Evolutionary conservation across 1,139 yeast genomes (phyloP).

Genomic region (Sugiyamaella grinbergsii): DNA sequence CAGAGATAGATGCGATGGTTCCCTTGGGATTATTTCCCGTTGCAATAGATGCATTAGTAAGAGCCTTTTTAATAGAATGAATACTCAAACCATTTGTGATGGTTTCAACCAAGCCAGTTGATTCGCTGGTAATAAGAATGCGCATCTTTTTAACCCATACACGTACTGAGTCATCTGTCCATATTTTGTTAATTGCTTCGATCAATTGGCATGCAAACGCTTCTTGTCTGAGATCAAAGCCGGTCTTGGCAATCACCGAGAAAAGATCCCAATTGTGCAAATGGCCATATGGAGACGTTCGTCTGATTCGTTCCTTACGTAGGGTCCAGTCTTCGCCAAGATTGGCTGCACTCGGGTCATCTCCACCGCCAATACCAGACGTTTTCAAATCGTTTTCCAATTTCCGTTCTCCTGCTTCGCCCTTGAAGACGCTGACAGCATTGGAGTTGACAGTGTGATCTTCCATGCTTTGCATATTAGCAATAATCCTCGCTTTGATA

Average conservation of each 20-base stretch:
- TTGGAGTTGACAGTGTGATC: conserved; percentile 48
- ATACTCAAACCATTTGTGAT: conserved; percentile 91
- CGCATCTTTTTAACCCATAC: conserved; percentile 95
- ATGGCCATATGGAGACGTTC: conserved; percentile 79
- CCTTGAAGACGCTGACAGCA: conserved; percentile 59
- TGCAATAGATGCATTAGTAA: conserved; percentile 71
- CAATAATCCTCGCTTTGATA: conserved; percentile 74
- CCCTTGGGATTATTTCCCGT: conserved; percentile 70
- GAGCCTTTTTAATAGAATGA: conserved; percentile 89
- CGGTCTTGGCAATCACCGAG: conserved; percentile 94
- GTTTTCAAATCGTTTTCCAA: conserved; percentile 86
- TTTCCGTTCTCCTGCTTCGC: conserved; percentile 88
- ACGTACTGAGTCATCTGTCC: conserved; percentile 66
- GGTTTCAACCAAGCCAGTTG: conserved; percentile 91
- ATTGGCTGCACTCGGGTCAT: conserved; percentile 53
- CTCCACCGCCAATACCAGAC: conserved; percentile 55
- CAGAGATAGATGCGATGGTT: conserved; percentile 67
- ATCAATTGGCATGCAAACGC: conserved; percentile 96
- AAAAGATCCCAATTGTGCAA: conserved; percentile 90
- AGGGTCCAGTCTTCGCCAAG: conserved; percentile 92
- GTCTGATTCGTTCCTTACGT: conserved; percentile 76
- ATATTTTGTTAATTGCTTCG: conserved; percentile 78
- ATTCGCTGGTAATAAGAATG: conserved; percentile 85
- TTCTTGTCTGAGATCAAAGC: conserved; percentile 93
- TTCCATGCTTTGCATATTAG: conserved; percentile 87